phyloP scores from a whole-genome alignment of 2,329 filamentous ascomycete species.

The Aspergillus sp. region DNA sequence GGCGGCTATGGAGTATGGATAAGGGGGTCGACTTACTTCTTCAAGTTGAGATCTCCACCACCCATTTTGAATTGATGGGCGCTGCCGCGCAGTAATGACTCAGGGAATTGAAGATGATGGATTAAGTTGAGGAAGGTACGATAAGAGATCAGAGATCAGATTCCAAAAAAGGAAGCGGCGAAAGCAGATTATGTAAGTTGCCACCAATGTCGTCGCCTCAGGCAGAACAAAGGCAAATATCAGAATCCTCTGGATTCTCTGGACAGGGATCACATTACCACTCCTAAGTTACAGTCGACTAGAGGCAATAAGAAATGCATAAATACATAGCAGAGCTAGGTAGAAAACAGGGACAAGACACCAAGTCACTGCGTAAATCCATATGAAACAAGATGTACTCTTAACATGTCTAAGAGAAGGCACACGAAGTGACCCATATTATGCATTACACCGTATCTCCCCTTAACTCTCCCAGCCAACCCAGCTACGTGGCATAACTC shows the following conservation, averaged over 20 bases:
- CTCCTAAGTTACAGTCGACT: too few species aligned
- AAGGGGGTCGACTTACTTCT: conserved; percentile 52
- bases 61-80: conserved; percentile 58
- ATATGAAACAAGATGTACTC: too few species aligned
- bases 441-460: not conserved
- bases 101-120: not conserved
- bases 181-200: not conserved
- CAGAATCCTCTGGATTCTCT: not conserved
- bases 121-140: not conserved
- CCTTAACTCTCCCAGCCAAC: conserved; percentile 66
- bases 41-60: conserved; percentile 90
- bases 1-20: not conserved
- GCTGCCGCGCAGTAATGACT: not conserved
- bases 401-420: too few species aligned
- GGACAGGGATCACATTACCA: not conserved
- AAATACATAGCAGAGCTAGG: too few species aligned
- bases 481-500: conserved; percentile 87
- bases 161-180: not conserved
- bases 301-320: too few species aligned
- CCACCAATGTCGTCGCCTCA: not conserved
- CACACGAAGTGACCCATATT: not conserved
- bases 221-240: too few species aligned
- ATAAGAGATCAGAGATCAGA: not conserved
- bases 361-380: too few species aligned
- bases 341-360: too few species aligned